Evolutionary conservation across 2,329 filamentous ascomycete genomes (phyloP).

Genomic region (Tothia fuscella): DNA sequence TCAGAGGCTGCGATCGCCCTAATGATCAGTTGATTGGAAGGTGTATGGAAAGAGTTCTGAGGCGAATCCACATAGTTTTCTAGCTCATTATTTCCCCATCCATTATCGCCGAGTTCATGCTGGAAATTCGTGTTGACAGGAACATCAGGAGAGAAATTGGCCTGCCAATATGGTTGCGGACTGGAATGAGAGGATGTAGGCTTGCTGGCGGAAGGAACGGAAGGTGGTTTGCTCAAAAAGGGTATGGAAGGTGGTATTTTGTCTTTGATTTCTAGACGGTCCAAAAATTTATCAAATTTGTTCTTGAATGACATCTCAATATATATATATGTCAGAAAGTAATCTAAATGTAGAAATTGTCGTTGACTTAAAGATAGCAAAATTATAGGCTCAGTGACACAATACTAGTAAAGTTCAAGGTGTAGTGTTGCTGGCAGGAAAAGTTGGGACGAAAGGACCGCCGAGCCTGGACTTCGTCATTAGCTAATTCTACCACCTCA

Average conservation of each 20-base stretch:
- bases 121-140: constrained; percentile 41
- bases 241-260: constrained; percentile 2
- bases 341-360: too few species aligned
- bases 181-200: neutral
- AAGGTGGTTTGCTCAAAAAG: constrained; percentile 3
- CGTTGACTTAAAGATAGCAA: too few species aligned
- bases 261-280: constrained; percentile 2
- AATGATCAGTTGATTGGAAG: constrained; percentile 40
- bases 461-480: too few species aligned
- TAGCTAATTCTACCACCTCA: too few species aligned
- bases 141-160: constrained; percentile 33
- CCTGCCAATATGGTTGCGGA: constrained; percentile 5
- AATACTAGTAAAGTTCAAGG: too few species aligned
- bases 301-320: constrained; percentile 5
- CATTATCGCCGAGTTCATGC: constrained; percentile 44
- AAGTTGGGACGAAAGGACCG: too few species aligned
- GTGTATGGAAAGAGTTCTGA: constrained; percentile 43
- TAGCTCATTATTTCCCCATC: constrained; percentile 51
- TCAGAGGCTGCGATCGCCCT: constrained; percentile 34
- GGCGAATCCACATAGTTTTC: constrained; percentile 42
- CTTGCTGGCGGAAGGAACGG: neutral
- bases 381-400: too few species aligned
- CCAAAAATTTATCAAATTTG: neutral
- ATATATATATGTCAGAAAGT: neutral
- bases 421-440: too few species aligned